Conservation (phyloP, 306 rosid genomes). For the Begonia fuchsioides region DNA sequence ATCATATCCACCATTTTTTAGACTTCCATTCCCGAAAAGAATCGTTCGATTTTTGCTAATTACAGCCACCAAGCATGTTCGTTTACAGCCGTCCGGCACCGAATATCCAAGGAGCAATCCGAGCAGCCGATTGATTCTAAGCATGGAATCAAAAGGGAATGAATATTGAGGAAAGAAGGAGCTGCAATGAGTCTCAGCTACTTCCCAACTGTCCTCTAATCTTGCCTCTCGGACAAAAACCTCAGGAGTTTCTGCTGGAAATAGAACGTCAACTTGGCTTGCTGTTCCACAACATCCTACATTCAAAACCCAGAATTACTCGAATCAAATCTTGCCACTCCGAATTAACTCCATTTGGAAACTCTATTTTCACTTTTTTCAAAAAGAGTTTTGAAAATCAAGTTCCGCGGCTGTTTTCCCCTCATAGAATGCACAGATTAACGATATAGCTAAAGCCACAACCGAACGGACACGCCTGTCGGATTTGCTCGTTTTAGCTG, state of each 20-base stretch:
- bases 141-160: constrained; percentile 77
- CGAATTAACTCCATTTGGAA: too few relatives aligned
- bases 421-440: too few relatives aligned
- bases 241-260: constrained; percentile 60
- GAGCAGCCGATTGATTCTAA: constrained; percentile 74
- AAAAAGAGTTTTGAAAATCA: too few relatives aligned
- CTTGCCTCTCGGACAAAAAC: constrained; percentile 83
- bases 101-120: constrained; percentile 80
- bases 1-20: constrained; percentile 54
- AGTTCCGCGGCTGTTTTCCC: too few relatives aligned
- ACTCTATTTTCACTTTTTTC: too few relatives aligned
- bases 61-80: constrained; percentile 81
- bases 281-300: constrained; percentile 74
- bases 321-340: too few relatives aligned
- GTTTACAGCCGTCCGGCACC: constrained; percentile 61
- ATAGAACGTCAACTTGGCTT: constrained; percentile 74
- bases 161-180: constrained; percentile 84
- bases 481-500: too few relatives aligned
- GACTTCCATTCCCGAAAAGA: constrained; percentile 50
- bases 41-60: constrained; percentile 46
- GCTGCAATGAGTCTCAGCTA: constrained; percentile 99
- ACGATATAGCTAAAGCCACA: too few relatives aligned
- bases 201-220: constrained; percentile 96
- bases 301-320: constrained; percentile 14
- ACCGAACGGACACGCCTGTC: too few relatives aligned